phyloP scores from a whole-genome alignment of 2,329 filamentous ascomycete species.

The Fusarium sp. region DNA sequence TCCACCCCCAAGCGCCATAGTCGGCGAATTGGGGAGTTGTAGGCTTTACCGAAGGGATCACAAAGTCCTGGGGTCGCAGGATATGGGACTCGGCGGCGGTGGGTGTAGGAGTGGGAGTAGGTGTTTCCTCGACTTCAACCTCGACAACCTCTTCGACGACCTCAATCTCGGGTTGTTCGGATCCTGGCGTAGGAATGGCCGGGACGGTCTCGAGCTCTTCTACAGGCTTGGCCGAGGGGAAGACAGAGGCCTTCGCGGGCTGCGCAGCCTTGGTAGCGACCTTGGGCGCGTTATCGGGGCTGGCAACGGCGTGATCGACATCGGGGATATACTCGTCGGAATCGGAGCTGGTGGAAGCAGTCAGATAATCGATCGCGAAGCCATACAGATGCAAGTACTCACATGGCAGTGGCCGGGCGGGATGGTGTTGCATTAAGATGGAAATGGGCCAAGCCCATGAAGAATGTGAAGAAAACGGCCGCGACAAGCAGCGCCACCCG shows the following conservation, averaged over 20 bases:
- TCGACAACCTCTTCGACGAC: background rate
- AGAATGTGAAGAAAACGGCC: conserved; percentile 22
- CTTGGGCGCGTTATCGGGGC: background rate
- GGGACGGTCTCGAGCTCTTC: background rate
- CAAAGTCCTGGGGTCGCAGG: background rate
- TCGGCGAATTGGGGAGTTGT: conserved; percentile 43
- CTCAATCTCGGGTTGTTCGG: background rate
- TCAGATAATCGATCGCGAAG: background rate
- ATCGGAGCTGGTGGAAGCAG: background rate
- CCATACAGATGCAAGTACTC: background rate
- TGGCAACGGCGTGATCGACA: background rate
- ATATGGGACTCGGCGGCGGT: background rate
- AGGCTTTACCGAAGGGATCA: conserved; percentile 42
- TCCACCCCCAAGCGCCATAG: conserved; percentile 49
- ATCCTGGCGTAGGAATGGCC: background rate
- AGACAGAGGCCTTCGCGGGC: background rate
- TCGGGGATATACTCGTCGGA: background rate
- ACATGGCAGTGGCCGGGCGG: background rate
- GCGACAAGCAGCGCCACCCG: conserved; percentile 8
- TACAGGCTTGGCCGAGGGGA: background rate
- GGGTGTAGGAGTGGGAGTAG: background rate
- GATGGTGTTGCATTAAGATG: background rate
- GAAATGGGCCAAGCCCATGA: conserved; percentile 19
- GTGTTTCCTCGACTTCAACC: background rate
- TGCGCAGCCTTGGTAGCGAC: background rate